phyloP scores from a whole-genome alignment of 495 filamentous ascomycete species.

The Aspergillus sclerotioniger region DNA sequence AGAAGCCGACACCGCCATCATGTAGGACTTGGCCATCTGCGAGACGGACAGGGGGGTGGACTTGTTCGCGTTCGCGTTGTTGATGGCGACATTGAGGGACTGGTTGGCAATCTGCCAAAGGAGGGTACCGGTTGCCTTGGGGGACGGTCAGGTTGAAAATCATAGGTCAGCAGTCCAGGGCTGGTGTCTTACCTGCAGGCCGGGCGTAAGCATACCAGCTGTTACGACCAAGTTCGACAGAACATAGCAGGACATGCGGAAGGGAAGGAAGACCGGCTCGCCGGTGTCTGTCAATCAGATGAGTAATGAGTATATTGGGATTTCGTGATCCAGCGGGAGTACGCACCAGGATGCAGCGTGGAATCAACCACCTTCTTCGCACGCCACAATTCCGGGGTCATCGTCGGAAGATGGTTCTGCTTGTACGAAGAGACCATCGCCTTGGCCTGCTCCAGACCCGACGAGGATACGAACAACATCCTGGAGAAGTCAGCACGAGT shows the following conservation, averaged over 20 bases:
- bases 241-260: constrained; percentile 95
- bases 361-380: constrained; percentile 98
- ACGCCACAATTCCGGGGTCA: constrained; percentile 89
- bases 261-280: constrained; percentile 85
- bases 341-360: constrained; percentile 75
- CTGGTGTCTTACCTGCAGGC: constrained; percentile 31
- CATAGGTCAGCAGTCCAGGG: neutral
- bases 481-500: constrained; percentile 44
- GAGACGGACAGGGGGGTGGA: constrained; percentile 77
- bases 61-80: constrained; percentile 96
- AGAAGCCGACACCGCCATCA: constrained; percentile 85
- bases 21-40: constrained; percentile 84
- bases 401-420: constrained; percentile 64
- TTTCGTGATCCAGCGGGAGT: neutral
- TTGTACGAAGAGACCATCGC: constrained; percentile 76
- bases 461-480: constrained; percentile 71
- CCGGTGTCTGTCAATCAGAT: constrained; percentile 69
- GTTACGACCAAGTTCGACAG: constrained; percentile 93
- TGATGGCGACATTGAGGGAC: constrained; percentile 96
- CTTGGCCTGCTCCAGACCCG: constrained; percentile 82
- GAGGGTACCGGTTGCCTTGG: constrained; percentile 78
- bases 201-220: constrained; percentile 95
- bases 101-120: constrained; percentile 97
- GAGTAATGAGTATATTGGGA: neutral
- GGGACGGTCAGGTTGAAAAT: neutral